Evolutionary conservation across 192 early-diverging fungal species (phyloP), one percentile per base, ranked within the genome.

Genomic region (Mortierella alpina): DNA sequence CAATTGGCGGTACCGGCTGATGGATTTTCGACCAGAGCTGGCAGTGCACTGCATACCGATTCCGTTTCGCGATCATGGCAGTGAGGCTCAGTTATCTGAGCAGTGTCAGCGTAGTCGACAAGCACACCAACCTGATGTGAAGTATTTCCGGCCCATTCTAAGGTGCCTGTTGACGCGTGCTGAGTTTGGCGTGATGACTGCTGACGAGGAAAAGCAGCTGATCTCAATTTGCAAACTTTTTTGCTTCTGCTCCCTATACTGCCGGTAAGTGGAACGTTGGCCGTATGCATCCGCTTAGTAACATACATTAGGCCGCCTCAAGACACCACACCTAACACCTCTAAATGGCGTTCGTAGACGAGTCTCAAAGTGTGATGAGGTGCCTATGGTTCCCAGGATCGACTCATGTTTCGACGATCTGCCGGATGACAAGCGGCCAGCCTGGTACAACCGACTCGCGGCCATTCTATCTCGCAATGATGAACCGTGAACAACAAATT

Each of bases 371-470:
- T n/a, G 55, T 57, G 9, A 20, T 20, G 15, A 10, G 6, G 10
- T 57, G 55, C 55, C 15, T 1, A 57, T 6, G 55, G 55, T 54
- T 17, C 17, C 8, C 15, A 54, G 53, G 15, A 15, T 54, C 8
- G 17, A 10, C 15, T 65, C 74, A 3, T 70, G 13, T 50, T 77
- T 77, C 44, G 61, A 77, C 42, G 23, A 56, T 14, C 12, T 77
- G 14, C 67, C 67, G 22, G 49, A 15, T 0, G 51, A 65, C 2
- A 31, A 17, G 23, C 74, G 63, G 12, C 67, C 74, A 13, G 18
- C 39, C 5, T 77, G 74, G 74, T 77, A 77, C 55, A 22, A 10
- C 17, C 63, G 51, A 12, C 5, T 70, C n/a, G 74, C 67, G 15
- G 14, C 20, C 20, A 77, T 77, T 14, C 56, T 77, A 20, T 8